Conservation (phyloP, 73 alveolate species). For the Paramecium tetraurelia region DNA sequence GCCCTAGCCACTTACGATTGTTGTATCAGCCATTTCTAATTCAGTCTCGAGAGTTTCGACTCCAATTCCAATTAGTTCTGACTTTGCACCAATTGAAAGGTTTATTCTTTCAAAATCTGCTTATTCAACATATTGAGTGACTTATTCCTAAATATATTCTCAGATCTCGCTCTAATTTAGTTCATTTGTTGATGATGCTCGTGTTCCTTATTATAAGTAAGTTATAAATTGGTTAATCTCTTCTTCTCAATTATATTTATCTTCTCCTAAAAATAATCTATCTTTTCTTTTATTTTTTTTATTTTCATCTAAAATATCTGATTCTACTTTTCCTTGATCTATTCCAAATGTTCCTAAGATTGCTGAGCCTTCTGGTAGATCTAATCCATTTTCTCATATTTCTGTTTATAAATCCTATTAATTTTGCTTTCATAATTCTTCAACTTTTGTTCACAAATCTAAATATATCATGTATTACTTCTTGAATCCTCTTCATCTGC, state of each 20-base stretch:
- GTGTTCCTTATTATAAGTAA: neutral
- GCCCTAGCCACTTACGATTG: neutral
- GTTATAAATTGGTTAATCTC: neutral
- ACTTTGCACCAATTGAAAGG: neutral
- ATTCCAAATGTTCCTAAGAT: neutral
- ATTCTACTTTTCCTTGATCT: neutral
- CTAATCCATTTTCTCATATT: neutral
- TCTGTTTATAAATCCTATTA: neutral
- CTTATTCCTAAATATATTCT: neutral
- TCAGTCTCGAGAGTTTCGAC: neutral
- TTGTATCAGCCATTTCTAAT: neutral
- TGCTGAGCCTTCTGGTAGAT: neutral
- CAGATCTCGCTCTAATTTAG: neutral
- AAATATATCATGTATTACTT: neutral
- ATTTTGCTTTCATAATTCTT: neutral
- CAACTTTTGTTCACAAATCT: neutral
- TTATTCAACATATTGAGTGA: neutral
- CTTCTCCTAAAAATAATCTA: neutral
- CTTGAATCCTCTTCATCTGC: neutral
- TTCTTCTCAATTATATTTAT: neutral
- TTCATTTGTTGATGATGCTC: neutral
- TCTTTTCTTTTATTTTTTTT: neutral
- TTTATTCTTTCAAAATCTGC: neutral
- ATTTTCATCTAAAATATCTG: neutral
- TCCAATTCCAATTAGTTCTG: neutral